These are phyloP conservation scores for Pythium dissimile DNA, from an alignment of 352 stramenopile species.

Conservation along the genomic window DNA sequence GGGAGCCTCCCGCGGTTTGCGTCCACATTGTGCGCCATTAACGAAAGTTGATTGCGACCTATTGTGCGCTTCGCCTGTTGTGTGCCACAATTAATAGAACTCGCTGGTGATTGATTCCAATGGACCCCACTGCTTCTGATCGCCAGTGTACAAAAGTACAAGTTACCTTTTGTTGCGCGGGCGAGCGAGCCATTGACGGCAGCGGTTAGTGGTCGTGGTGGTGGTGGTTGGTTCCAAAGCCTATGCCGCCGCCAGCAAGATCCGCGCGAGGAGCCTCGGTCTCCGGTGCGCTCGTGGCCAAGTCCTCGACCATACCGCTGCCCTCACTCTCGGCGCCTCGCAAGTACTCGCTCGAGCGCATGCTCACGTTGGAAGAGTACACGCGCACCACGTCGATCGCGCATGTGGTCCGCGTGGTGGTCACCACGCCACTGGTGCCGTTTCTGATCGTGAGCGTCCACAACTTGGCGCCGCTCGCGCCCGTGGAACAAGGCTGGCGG, in stretches of 20 bases:
- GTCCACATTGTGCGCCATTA: neutral
- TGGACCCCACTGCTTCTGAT: no score
- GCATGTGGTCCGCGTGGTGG: neutral
- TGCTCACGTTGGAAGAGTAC: constrained; percentile 19
- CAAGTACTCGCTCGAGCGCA: constrained; percentile 20
- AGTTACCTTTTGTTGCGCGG: no score
- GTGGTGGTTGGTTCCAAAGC: no score
- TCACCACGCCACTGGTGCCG: neutral
- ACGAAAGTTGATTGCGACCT: no score
- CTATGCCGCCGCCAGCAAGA: no score
- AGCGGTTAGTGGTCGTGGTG: no score
- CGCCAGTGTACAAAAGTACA: no score
- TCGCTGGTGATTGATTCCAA: no score
- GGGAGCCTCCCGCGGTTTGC: neutral
- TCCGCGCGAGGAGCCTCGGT: neutral
- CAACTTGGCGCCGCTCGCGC: neutral
- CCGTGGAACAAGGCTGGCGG: neutral
- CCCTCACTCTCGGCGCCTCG: neutral
- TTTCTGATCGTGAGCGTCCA: neutral
- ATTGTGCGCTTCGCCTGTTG: no score
- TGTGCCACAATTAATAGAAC: no score
- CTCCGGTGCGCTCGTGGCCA: neutral
- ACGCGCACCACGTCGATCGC: neutral
- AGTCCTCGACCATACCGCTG: neutral
- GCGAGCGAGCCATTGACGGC: no score